phyloP scores from a whole-genome alignment of 768 basidiomycete genomes.

The Fibroporia radiculosa region DNA sequence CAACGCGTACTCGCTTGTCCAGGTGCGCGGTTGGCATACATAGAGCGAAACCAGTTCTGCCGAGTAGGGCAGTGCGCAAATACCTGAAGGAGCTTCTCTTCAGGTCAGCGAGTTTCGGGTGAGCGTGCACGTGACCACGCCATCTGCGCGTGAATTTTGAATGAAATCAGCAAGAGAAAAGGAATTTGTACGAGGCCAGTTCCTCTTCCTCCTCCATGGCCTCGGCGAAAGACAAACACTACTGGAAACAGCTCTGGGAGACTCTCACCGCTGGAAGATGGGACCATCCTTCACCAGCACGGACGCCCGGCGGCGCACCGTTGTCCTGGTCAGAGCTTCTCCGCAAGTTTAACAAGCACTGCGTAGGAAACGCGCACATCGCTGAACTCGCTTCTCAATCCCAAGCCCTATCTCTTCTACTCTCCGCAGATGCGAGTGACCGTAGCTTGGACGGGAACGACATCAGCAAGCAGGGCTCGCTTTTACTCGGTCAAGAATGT shows the following conservation, averaged over 20 bases:
- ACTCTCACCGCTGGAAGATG: constrained; percentile 72
- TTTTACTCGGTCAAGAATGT: constrained; percentile 52
- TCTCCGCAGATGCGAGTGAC: constrained; percentile 33
- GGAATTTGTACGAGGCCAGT: no score
- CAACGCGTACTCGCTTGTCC: no score
- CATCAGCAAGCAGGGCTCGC: constrained; percentile 24
- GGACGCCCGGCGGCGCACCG: constrained; percentile 39
- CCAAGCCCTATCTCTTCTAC: constrained; percentile 50
- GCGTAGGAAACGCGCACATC: constrained; percentile 49
- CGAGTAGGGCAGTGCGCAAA: no score
- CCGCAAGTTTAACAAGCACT: constrained; percentile 85
- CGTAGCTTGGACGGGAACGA: constrained; percentile 49
- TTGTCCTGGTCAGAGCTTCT: constrained; percentile 75
- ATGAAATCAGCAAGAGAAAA: no score
- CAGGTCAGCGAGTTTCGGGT: no score
- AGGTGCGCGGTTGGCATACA: no score
- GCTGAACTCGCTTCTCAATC: constrained; percentile 64
- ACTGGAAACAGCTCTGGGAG: constrained; percentile 67
- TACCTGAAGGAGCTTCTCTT: no score
- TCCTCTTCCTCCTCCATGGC: constrained; percentile 24
- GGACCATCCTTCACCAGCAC: constrained; percentile 55
- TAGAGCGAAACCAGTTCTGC: no score
- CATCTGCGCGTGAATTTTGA: no score
- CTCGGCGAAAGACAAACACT: constrained; percentile 61
- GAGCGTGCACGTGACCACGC: no score